A percentile compares a stretch with the other conserved stretches of the same genome.
These are phyloP conservation scores for Sugiyamaella japonica DNA, from an alignment of 1,139 yeast species.

Conservation along the genomic window DNA sequence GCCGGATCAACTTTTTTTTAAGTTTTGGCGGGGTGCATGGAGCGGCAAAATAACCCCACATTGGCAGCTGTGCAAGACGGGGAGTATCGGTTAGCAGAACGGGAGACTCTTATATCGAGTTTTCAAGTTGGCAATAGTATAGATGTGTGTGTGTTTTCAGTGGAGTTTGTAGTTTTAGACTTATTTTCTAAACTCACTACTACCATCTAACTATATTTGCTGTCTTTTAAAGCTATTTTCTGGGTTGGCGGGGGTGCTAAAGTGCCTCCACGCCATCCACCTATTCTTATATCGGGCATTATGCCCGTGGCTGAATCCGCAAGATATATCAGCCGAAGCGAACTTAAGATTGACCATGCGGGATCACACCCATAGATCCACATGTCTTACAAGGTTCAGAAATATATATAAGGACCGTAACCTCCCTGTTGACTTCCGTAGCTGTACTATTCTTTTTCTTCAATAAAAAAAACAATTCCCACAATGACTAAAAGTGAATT, in stretches of 20 bases:
- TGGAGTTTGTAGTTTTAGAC: no score
- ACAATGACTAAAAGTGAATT: conserved; percentile 16
- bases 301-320: not conserved
- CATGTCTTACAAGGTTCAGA: no score
- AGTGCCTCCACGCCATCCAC: no score
- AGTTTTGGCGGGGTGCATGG: not conserved
- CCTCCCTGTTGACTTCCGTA: not conserved
- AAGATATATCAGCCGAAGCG: not conserved
- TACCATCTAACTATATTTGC: no score
- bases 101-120: not conserved
- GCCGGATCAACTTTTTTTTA: conserved; percentile 1
- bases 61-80: not conserved
- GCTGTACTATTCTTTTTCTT: not conserved
- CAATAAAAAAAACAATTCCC: not conserved
- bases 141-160: not conserved
- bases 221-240: no score
- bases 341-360: not conserved
- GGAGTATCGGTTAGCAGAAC: not conserved
- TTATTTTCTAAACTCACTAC: no score
- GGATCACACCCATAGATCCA: no score
- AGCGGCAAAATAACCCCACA: not conserved
- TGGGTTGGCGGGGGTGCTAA: no score
- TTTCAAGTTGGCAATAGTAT: not conserved
- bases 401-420: not conserved
- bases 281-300: not conserved